These are phyloP conservation scores for Rhododendron griersonianum DNA, from an alignment of 148 eudicot species.

Conservation along the genomic window DNA sequence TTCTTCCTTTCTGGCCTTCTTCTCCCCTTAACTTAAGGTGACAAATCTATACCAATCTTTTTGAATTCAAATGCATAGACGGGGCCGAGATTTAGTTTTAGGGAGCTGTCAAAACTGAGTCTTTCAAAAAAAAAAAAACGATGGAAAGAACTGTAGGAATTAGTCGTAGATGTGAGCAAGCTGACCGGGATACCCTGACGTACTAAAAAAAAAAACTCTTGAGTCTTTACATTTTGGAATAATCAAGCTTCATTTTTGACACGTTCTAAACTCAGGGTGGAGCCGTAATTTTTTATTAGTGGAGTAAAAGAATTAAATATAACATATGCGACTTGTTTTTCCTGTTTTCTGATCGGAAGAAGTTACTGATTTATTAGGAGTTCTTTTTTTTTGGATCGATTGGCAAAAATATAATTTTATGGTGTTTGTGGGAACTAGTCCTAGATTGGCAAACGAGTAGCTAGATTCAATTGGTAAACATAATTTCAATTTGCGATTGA, in stretches of 20 bases:
- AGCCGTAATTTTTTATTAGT: background rate
- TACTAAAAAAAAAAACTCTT: too few relatives aligned
- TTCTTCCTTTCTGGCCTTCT: constrained; percentile 65
- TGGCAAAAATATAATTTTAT: too few relatives aligned
- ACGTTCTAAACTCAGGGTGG: background rate
- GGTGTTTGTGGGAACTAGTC: too few relatives aligned
- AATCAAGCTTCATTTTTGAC: background rate
- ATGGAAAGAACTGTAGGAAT: too few relatives aligned
- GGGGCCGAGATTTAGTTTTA: background rate
- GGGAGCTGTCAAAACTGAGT: background rate
- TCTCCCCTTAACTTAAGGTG: constrained; percentile 75
- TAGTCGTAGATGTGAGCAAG: background rate
- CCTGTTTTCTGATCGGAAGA: background rate
- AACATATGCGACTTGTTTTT: background rate
- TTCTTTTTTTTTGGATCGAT: too few relatives aligned
- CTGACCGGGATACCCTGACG: background rate
- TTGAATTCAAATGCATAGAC: background rate
- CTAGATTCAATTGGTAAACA: background rate
- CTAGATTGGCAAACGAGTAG: background rate
- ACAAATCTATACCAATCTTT: background rate
- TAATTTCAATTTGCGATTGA: background rate
- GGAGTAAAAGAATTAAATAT: background rate
- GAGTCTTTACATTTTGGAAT: background rate
- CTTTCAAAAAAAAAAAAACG: background rate
- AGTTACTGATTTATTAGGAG: background rate